These are phyloP conservation scores for Microbotryomycetes sp. DNA, from an alignment of 1,284 basidiomycete species.

Conservation along the genomic window DNA sequence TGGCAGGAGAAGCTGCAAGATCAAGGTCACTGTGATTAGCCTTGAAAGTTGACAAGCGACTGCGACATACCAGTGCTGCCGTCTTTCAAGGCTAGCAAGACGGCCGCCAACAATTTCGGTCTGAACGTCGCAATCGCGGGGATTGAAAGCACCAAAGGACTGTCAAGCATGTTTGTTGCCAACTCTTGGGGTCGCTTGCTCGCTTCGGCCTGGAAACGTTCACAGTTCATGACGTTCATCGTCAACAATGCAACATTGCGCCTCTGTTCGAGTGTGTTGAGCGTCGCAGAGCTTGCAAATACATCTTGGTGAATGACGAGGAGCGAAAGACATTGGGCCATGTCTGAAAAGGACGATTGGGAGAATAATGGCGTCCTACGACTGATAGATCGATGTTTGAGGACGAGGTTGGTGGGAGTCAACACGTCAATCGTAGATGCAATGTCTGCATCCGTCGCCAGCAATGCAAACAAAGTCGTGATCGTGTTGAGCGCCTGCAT, in stretches of 20 bases:
- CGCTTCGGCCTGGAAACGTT: conserved; percentile 12
- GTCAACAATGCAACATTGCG: conserved; percentile 5
- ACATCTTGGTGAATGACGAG: conserved; percentile 27
- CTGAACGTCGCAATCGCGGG: conserved; percentile 3
- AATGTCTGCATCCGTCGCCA: neutral
- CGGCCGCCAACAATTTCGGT: conserved; percentile 20
- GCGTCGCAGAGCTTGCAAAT: neutral
- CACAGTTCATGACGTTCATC: conserved; percentile 1
- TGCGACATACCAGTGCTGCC: conserved; percentile 17
- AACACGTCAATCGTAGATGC: neutral
- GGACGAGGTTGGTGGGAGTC: neutral
- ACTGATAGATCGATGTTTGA: conserved; percentile 6
- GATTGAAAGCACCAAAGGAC: neutral
- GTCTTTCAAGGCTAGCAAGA: conserved; percentile 22
- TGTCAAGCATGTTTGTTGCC: conserved; percentile 16
- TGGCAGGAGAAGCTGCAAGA: conserved; percentile 20
- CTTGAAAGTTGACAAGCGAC: neutral
- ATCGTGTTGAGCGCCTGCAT: conserved; percentile 5
- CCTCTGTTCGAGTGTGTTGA: neutral
- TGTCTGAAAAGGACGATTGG: neutral
- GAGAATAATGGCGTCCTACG: conserved; percentile 13
- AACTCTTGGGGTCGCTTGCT: conserved; percentile 9
- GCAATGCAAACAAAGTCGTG: conserved; percentile 1
- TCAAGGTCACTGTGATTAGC: neutral
- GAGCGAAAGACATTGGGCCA: conserved; percentile 13